Evolutionary conservation across 1,139 yeast species (phyloP).

Genomic region (Hemisphaericaspora lyxosophila): DNA sequence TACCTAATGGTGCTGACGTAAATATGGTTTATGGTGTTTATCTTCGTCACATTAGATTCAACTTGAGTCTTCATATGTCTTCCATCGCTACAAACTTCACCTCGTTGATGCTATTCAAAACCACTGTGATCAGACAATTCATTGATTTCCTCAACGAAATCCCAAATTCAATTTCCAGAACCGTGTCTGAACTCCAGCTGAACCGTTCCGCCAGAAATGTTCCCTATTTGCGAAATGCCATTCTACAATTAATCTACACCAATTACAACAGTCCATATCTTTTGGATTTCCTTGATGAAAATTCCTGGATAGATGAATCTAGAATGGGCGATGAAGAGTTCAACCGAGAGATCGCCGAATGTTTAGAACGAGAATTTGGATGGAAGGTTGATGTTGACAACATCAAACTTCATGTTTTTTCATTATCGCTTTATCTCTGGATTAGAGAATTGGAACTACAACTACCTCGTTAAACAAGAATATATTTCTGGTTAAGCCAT

Average conservation of each 20-base stretch:
- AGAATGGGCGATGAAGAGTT: slow-evolving; percentile 4
- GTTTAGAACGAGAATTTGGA: slow-evolving; percentile 1
- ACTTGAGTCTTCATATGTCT: slow-evolving; percentile 4
- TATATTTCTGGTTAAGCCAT: too few relatives aligned
- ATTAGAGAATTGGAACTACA: slow-evolving; percentile 5
- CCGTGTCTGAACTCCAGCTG: slow-evolving; percentile 1
- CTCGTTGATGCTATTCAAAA: slow-evolving; percentile 1
- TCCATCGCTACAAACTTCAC: slow-evolving; percentile 4
- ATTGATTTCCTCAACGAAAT: slow-evolving; percentile 3
- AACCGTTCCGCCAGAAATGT: background rate
- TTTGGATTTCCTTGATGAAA: background rate
- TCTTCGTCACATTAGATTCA: slow-evolving; percentile 2
- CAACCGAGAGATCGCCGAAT: background rate
- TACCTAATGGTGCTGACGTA: background rate
- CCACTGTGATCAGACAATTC: slow-evolving; percentile 2
- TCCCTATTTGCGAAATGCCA: slow-evolving; percentile 2
- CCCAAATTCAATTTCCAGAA: background rate
- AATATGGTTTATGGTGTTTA: slow-evolving; percentile 6
- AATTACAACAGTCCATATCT: slow-evolving; percentile 4
- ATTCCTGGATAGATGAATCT: slow-evolving; percentile 5
- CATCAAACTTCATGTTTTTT: slow-evolving; percentile 4
- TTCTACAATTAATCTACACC: background rate
- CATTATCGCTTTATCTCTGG: slow-evolving; percentile 6
- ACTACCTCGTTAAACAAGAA: slow-evolving; percentile 3
- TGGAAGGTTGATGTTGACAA: slow-evolving; percentile 1